Conservation (phyloP, 257 asterid genomes). For the Przewalskia tangutica region DNA sequence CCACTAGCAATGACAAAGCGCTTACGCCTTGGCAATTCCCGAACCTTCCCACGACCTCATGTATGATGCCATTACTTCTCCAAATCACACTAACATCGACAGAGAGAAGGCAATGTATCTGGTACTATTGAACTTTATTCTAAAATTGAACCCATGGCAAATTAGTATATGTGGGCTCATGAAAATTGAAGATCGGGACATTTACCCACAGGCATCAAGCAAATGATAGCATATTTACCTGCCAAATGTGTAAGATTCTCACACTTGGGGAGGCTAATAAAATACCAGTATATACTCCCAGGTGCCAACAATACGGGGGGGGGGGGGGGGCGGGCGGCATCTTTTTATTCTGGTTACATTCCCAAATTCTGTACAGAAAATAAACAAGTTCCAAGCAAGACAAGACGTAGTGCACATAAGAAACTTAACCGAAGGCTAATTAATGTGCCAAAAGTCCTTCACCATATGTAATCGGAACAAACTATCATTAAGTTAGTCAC, state of each 20-base stretch:
- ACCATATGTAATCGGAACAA: not conserved
- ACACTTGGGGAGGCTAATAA: not conserved
- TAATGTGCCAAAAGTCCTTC: not conserved
- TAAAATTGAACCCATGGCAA: not conserved
- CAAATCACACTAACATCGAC: not conserved
- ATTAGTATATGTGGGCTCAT: not conserved
- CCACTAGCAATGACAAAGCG: not conserved
- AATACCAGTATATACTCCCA: not conserved
- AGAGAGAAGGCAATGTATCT: not conserved
- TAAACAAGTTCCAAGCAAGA: not conserved
- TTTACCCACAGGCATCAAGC: not conserved
- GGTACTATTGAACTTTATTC: not conserved
- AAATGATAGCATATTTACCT: not conserved
- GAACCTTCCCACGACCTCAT: not conserved
- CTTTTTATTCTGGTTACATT: not conserved
- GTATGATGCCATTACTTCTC: not conserved
- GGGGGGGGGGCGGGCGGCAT: not conserved
- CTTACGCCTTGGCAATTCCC: not conserved
- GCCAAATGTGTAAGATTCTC: not conserved
- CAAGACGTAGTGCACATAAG: not conserved
- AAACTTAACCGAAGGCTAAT: not conserved
- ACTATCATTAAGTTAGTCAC: not conserved
- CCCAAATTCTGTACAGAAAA: not conserved
- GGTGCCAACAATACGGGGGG: not conserved
- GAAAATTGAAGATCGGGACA: not conserved